phyloP scores from a whole-genome alignment of 2,329 filamentous ascomycete genomes.

The Talaromyces sp. region DNA sequence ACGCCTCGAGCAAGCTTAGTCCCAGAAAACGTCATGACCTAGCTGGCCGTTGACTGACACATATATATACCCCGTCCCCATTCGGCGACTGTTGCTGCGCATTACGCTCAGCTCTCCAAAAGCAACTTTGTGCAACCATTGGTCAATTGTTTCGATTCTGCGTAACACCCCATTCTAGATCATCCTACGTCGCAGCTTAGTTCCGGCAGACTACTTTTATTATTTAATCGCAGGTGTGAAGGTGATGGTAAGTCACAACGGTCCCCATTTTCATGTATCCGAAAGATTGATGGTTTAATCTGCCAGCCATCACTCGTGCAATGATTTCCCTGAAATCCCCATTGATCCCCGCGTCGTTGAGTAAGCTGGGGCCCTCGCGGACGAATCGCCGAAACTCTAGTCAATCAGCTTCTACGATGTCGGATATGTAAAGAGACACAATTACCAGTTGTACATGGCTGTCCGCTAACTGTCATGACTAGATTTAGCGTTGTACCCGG shows the following conservation, averaged over 20 bases:
- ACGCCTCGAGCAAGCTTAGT: neutral
- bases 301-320: constrained; percentile 16
- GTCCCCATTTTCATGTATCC: neutral
- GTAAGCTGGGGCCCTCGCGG: constrained; percentile 12
- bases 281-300: neutral
- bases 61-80: neutral
- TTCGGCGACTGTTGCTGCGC: neutral
- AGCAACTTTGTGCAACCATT: constrained; percentile 2
- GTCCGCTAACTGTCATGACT: neutral
- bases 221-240: neutral
- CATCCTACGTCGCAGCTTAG: neutral
- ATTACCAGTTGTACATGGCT: neutral
- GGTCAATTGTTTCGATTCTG: neutral
- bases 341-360: constrained; percentile 23
- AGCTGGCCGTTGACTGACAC: neutral
- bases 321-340: constrained; percentile 32
- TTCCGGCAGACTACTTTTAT: neutral
- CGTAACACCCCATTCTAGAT: neutral
- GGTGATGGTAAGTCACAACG: constrained; percentile 3
- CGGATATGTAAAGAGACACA: constrained; percentile 14
- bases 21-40: neutral
- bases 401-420: constrained; percentile 14
- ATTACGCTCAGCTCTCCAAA: neutral
- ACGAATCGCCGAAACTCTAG: constrained; percentile 14
- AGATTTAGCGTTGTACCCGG: constrained; percentile 7